A percentile compares a stretch with the other conserved stretches of the same genome.
These are phyloP conservation scores for Trichoderma sp. DNA, from an alignment of 2,329 filamentous ascomycete species.

Conservation along the genomic window DNA sequence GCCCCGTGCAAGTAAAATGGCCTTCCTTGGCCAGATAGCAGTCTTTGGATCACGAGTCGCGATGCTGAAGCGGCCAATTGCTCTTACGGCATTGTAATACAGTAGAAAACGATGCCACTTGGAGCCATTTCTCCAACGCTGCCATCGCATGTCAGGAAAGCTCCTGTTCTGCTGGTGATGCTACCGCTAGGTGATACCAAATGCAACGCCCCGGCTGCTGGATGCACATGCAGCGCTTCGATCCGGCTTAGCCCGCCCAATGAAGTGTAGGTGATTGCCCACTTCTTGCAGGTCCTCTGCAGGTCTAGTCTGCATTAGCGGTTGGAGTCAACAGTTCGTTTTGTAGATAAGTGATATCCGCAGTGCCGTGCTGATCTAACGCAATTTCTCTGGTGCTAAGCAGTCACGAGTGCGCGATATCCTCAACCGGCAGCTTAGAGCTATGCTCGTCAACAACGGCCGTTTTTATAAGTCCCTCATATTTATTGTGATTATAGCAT, in stretches of 20 bases:
- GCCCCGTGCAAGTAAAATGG: slow-evolving; percentile 4
- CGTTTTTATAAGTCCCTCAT: background rate
- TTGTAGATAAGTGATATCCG: background rate
- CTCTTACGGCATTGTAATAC: slow-evolving; percentile 4
- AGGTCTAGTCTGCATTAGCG: slow-evolving; percentile 15
- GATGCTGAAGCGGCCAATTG: slow-evolving; percentile 1
- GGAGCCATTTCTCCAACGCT: background rate
- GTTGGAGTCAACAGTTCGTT: background rate
- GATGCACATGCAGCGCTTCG: slow-evolving; percentile 8
- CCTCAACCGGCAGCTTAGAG: background rate
- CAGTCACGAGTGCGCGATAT: slow-evolving; percentile 9
- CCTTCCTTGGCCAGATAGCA: slow-evolving; percentile 9
- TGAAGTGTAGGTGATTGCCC: slow-evolving; percentile 3
- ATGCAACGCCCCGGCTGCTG: slow-evolving; percentile 16
- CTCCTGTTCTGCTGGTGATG: background rate
- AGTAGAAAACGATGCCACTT: background rate
- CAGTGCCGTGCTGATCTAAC: background rate
- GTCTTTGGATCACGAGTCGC: background rate
- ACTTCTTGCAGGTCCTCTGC: slow-evolving; percentile 19
- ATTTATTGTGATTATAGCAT: background rate
- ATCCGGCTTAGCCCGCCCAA: slow-evolving; percentile 16
- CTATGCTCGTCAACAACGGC: background rate
- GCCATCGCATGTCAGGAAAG: background rate
- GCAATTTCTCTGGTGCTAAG: background rate
- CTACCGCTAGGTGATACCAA: background rate